Base-by-base conservation (phyloP, 2,329 filamentous ascomycete genomes). In the Trichoderma harzianum region DNA sequence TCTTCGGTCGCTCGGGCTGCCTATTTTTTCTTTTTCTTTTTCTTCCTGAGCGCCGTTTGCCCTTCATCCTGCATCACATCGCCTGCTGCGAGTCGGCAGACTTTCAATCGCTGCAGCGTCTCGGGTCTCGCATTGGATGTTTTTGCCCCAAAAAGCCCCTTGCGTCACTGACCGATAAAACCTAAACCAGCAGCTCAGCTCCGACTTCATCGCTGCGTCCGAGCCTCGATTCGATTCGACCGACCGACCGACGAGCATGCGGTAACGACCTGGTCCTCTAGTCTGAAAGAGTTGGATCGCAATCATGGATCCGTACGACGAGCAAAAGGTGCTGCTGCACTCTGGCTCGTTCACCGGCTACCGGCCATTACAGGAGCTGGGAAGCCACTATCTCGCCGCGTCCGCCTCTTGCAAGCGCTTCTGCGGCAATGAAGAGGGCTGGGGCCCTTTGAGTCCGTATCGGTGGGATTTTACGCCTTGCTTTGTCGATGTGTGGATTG, bases 391-490 rank as follows among this genome's bases (percentile, higher is more conserved):
- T 81, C 87, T 93, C 73, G 86, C 81, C 73, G 82, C 86, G n/a
- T 81, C 83, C 34, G 76, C 80, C 70, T 73, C 80, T 34, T 84
- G 85, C 78, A 83, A 83, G 75, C 92, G 97, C 80, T 90, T 93
- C 72, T 98, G 95, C 83, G 90, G 92, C 80, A 96, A 97, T 82
- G 85, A 87, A 69, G 95, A 98, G 83, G 97, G 96, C 78, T 99
- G 96, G 96, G 97, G 97, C 1, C 96, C 96, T 26, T 80, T 99
- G 79, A 98, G 94, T 82, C 90, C 91, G 43, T 86, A 90, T 76
- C 88, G 95, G 80, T 98, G 94, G 82, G 96, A 99, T 83, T 94
- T 99, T 78, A 98, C 96, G 18, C 95, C 96, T 53, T 99, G 96
- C 85, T 99, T 99, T 80, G 90, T 98, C 77, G 97, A 99, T 80